Evolutionary conservation across 179 eudicot genomes (phyloP), one percentile per base, ranked within the genome.

Genomic region (Dionaea muscipula): DNA sequence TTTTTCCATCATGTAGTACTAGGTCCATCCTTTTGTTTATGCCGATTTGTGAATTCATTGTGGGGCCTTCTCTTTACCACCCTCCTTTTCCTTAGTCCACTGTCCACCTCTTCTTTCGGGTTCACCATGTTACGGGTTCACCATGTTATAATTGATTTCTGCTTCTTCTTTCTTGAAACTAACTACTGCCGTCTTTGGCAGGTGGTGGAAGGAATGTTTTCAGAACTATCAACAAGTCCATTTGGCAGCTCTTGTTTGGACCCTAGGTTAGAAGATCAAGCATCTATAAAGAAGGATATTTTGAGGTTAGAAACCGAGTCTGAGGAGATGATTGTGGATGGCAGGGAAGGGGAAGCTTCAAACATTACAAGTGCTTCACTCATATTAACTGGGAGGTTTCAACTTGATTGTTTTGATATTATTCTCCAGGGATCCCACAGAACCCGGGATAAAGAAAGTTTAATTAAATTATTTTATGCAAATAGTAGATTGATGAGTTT

Each of bases 401-500:
- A 81, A 66, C 66, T 88, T 51, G 67, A 51, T 16, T 74, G 85
- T 33, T 47, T 74, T 48, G 74, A 81, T 56, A 59, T 88, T 22
- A 55, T 79, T 54, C 55, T 93, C 55, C 76, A 79, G 33, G 64
- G 68, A 40, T 79, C 85, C 65, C 73, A 82, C 70, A 72, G 74
- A 65, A 60, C 64, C 61, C 46, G 28, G 59, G 66, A 57, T n/a
- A 53, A 45, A 51, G 74, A 65, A 67, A 58, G 16, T 61, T 31
- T 27, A 13, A 48, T 33, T 46, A 57, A 54, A 11, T 38, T 62
- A 56, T 78, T 69, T 60, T 56, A 55, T 40, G 56, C 36, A 38
- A 61, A 57, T 56, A 45, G 60, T 64, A 74, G 39, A 61, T 77
- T 70, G 59, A 54, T 60, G 67, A 66, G 63, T 40, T 66, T 69